These are phyloP conservation scores for Pseudogymnoascus sp. DNA, from an alignment of 2,329 filamentous ascomycete species.

Conservation along the genomic window DNA sequence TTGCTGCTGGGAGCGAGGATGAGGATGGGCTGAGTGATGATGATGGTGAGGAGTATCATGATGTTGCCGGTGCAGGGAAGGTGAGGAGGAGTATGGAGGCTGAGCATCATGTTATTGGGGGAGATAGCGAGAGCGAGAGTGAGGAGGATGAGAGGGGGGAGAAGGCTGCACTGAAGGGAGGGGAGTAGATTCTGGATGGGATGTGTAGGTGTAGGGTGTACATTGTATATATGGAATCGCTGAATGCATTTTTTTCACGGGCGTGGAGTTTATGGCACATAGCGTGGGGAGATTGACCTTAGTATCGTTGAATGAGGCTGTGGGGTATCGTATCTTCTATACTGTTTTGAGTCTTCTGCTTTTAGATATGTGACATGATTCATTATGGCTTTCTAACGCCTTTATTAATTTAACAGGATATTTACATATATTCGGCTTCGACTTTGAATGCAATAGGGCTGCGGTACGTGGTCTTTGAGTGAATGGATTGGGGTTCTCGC, in stretches of 20 bases:
- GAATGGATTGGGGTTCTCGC: slow-evolving; percentile 19
- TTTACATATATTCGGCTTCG: no score
- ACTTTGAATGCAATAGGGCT: background rate
- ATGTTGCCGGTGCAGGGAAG: slow-evolving; percentile 19
- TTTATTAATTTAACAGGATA: no score
- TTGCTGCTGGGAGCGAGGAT: slow-evolving; percentile 82
- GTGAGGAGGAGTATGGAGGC: background rate
- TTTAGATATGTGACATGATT: no score
- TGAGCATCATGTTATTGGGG: slow-evolving; percentile 12
- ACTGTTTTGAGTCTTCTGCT: background rate
- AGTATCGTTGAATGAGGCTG: background rate
- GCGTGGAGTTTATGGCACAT: background rate
- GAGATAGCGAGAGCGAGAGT: slow-evolving; percentile 18
- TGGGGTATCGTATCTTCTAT: background rate
- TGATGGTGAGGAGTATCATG: slow-evolving; percentile 34
- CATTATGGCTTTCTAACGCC: no score
- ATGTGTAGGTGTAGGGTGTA: background rate
- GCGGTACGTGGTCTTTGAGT: slow-evolving; percentile 20
- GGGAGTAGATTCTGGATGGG: background rate
- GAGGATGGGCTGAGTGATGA: slow-evolving; percentile 37
- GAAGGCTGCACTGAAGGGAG: background rate
- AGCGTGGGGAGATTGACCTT: background rate
- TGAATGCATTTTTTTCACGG: background rate
- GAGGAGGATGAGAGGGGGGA: slow-evolving; percentile 12
- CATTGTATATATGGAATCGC: background rate